Percentiles rank a stretch among this genome's conserved stretches.
Conservation (phyloP, 441 rosid genomes). For the Omphalea diandra region DNA sequence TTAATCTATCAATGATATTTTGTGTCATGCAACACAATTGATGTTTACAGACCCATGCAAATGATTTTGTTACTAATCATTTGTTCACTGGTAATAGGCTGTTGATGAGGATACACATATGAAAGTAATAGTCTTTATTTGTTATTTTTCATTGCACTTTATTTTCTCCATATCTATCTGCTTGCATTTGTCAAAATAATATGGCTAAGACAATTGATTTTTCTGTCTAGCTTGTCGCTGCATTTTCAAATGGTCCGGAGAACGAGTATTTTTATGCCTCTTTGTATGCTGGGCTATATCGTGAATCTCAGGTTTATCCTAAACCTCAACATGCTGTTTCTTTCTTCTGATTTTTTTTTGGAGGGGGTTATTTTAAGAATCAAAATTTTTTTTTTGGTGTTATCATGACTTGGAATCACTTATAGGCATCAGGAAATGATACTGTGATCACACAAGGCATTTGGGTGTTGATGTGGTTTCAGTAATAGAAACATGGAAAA, state of each 20-base stretch:
- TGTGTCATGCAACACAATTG: no score
- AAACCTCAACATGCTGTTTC: conserved; percentile 11
- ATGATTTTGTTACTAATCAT: not conserved
- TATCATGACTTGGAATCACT: not conserved
- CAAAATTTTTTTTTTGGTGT: not conserved
- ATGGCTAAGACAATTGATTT: conserved; percentile 5
- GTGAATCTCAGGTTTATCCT: conserved; percentile 72
- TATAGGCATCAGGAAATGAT: not conserved
- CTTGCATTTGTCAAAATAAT: conserved; percentile 9
- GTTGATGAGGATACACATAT: not conserved
- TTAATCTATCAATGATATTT: not conserved
- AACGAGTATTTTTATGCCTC: conserved; percentile 73
- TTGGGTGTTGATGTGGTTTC: not conserved
- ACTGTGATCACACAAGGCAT: not conserved
- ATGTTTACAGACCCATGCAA: not conserved
- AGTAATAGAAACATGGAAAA: not conserved
- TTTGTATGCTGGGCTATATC: conserved; percentile 71
- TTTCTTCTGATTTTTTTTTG: conserved; percentile 5
- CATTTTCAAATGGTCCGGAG: conserved; percentile 51
- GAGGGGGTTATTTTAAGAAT: not conserved
- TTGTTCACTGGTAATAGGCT: no score
- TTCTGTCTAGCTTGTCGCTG: conserved; percentile 51
- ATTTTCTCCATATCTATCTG: not conserved
- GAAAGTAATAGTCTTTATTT: not conserved
- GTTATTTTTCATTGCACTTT: not conserved